Percentiles rank a stretch among this genome's conserved stretches.
These are phyloP conservation scores for Amanita molliuscula DNA, from an alignment of 768 basidiomycete species.

Conservation along the genomic window DNA sequence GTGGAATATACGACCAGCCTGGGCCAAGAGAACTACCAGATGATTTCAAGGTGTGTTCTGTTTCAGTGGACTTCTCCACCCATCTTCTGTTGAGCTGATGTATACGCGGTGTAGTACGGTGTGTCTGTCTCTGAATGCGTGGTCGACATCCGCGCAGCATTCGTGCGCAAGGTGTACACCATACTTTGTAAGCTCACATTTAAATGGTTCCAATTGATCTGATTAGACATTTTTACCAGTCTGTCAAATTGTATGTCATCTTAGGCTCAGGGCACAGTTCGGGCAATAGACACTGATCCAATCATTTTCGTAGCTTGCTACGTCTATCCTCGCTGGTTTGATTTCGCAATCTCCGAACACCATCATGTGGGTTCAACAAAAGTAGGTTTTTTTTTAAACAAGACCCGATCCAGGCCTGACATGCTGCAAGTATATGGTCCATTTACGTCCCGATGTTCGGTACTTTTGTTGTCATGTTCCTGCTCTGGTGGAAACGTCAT, in stretches of 20 bases:
- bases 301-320: slow-evolving; percentile 40
- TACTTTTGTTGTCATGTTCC: slow-evolving; percentile 66
- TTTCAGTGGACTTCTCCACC: background rate
- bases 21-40: slow-evolving; percentile 70
- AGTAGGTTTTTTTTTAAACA: slow-evolving; percentile 37
- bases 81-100: background rate
- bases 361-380: slow-evolving; percentile 58
- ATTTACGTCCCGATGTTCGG: slow-evolving; percentile 74
- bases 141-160: slow-evolving; percentile 70
- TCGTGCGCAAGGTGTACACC: slow-evolving; percentile 85
- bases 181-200: slow-evolving; percentile 67
- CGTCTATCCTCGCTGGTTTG: slow-evolving; percentile 63
- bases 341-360: slow-evolving; percentile 55
- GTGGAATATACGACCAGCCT: slow-evolving; percentile 68
- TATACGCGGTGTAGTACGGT: slow-evolving; percentile 46
- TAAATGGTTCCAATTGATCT: background rate
- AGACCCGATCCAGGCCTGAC: background rate
- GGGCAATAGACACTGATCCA: background rate
- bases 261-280: background rate
- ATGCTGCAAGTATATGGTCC: slow-evolving; percentile 55
- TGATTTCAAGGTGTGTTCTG: slow-evolving; percentile 73
- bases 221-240: slow-evolving; percentile 26
- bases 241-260: slow-evolving; percentile 58
- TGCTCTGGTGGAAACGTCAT: slow-evolving; percentile 90
- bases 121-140: slow-evolving; percentile 71